Evolutionary conservation across 192 early-diverging fungal species (phyloP).

Genomic region (Podila epigama): DNA sequence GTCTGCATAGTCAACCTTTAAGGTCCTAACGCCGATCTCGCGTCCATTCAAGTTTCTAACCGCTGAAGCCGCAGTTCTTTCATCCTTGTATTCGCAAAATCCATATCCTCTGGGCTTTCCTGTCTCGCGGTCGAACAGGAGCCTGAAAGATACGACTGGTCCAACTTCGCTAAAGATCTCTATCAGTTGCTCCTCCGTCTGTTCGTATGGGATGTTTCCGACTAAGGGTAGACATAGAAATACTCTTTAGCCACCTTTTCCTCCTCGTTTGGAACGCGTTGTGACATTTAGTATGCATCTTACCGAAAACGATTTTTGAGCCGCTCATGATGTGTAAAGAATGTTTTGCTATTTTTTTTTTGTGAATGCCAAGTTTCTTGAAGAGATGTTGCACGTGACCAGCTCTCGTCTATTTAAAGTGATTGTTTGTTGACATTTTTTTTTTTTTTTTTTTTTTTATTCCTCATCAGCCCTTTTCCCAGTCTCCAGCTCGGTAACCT

Average conservation of each 20-base stretch:
- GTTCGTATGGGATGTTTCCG: conserved; percentile 87
- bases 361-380: not conserved
- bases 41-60: conserved; percentile 92
- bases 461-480: not conserved
- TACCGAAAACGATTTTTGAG: conserved; percentile 55
- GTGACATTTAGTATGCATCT: too few species aligned
- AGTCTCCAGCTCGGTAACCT: not conserved
- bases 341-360: not conserved
- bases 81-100: conserved; percentile 91
- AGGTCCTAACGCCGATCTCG: conserved; percentile 85
- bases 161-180: conserved; percentile 95
- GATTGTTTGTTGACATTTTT: not conserved
- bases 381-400: not conserved
- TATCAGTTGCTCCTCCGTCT: conserved; percentile 91
- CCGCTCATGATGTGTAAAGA: conserved; percentile 35
- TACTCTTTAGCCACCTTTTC: too few species aligned
- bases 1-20: conserved; percentile 95
- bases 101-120: conserved; percentile 94
- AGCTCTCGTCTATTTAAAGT: too few species aligned
- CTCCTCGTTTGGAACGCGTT: too few species aligned
- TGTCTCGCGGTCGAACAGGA: conserved; percentile 92
- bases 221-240: too few species aligned
- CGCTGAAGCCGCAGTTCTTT: conserved; percentile 92
- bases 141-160: conserved; percentile 79
- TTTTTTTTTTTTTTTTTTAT: not conserved